phyloP scores from a whole-genome alignment of 176 grass and related monocot genomes.

The Carex myosuroides region DNA sequence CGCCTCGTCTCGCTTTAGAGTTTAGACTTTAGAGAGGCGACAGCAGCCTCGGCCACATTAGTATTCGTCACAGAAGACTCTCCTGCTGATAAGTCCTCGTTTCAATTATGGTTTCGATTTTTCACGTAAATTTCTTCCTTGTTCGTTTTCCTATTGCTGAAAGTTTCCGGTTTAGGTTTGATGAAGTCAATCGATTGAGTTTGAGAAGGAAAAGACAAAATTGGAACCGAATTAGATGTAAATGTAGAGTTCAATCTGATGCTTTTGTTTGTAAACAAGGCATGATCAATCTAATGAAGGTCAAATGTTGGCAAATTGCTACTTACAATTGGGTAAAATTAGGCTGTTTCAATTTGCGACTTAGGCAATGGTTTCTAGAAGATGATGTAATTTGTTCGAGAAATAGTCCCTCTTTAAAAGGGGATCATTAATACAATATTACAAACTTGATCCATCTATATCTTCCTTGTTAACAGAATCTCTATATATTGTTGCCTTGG shows the following conservation, averaged over 20 bases:
- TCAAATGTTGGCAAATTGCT: background rate
- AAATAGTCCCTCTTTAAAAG: background rate
- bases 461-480: background rate
- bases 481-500: background rate
- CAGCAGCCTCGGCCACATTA: background rate
- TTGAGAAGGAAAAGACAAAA: background rate
- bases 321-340: background rate
- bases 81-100: background rate
- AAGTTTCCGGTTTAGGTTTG: background rate
- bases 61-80: background rate
- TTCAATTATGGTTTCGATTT: background rate
- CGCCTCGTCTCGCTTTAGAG: background rate
- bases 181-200: background rate
- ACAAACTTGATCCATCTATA: background rate
- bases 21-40: background rate
- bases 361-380: background rate
- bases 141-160: background rate
- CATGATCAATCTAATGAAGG: background rate
- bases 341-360: background rate
- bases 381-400: background rate
- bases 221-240: background rate
- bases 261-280: background rate
- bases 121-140: background rate
- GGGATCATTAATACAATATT: background rate
- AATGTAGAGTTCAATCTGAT: background rate